Evolutionary conservation across 208 protist genomes (phyloP).

Genomic region (Leptomonas seymouri): DNA sequence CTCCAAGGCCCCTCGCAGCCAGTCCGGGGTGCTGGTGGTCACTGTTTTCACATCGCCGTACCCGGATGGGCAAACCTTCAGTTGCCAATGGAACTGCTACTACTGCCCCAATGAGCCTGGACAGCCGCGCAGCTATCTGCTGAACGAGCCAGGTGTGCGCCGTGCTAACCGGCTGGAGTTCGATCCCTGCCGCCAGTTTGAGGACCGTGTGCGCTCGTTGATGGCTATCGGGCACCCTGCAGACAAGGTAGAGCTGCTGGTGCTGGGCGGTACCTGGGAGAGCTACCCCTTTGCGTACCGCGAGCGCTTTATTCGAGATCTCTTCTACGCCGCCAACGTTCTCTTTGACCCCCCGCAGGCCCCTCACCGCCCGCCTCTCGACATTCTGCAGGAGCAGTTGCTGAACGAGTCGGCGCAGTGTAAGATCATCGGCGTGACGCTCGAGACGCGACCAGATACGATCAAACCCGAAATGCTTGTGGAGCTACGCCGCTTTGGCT

Average conservation of each 20-base stretch:
- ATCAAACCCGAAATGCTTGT: slow-evolving; percentile 93
- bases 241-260: slow-evolving; percentile 98
- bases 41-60: slow-evolving; percentile 93
- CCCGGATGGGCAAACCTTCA: slow-evolving; percentile 85
- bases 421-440: slow-evolving; percentile 99
- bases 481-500: slow-evolving; percentile 92
- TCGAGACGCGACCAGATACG: slow-evolving; percentile 99
- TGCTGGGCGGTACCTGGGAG: slow-evolving; percentile 99
- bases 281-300: slow-evolving; percentile 95
- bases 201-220: slow-evolving; percentile 79
- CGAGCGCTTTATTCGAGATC: slow-evolving; percentile 81
- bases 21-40: slow-evolving; percentile 92
- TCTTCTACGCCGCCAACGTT: slow-evolving; percentile 92
- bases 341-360: slow-evolving; percentile 45
- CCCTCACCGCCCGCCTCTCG: slow-evolving; percentile 52
- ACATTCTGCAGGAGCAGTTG: slow-evolving; percentile 84
- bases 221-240: slow-evolving; percentile 87
- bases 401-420: slow-evolving; percentile 92
- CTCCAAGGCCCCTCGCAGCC: slow-evolving; percentile 84
- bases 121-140: slow-evolving; percentile 90
- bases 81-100: slow-evolving; percentile 94
- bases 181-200: slow-evolving; percentile 82
- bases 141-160: slow-evolving; percentile 90
- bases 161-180: slow-evolving; percentile 86
- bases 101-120: slow-evolving; percentile 93